Conservation (phyloP, 208 protist species). For the Crithidia mellificae region DNA sequence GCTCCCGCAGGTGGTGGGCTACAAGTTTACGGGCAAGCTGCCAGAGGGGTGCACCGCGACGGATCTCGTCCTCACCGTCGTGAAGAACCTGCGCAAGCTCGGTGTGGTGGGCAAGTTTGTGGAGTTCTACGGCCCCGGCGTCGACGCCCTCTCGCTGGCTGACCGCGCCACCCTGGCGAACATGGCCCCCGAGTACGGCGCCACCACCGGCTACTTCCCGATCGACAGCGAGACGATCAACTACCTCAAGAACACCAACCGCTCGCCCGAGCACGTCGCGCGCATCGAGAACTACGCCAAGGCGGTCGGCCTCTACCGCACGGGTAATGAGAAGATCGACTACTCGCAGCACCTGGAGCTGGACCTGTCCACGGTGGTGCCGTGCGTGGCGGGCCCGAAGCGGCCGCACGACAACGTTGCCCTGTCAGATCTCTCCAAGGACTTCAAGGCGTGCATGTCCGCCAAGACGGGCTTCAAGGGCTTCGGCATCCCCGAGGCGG, state of each 20-base stretch:
- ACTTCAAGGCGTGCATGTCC: constrained; percentile 92
- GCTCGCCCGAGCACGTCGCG: constrained; percentile 73
- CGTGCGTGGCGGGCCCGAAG: constrained; percentile 94
- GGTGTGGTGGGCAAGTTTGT: constrained; percentile 97
- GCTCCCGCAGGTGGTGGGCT: constrained; percentile 95
- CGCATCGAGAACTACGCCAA: constrained; percentile 93
- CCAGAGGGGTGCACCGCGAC: constrained; percentile 93
- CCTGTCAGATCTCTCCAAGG: constrained; percentile 87
- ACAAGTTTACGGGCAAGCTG: constrained; percentile 93
- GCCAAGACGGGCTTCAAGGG: constrained; percentile 95
- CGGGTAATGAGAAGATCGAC: constrained; percentile 76
- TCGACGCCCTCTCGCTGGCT: constrained; percentile 89
- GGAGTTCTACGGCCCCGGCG: constrained; percentile 96
- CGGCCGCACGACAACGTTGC: constrained; percentile 95
- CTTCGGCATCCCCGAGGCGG: constrained; percentile 87
- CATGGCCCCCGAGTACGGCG: constrained; percentile 98
- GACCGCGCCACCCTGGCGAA: constrained; percentile 96
- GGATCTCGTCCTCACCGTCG: constrained; percentile 96
- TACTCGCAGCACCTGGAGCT: constrained; percentile 91
- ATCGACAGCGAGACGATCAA: constrained; percentile 93
- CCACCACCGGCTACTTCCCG: constrained; percentile 96
- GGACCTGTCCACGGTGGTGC: constrained; percentile 90
- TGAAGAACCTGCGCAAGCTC: constrained; percentile 91
- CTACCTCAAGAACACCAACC: constrained; percentile 91
- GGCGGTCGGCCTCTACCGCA: constrained; percentile 86